Conservation (phyloP, 768 basidiomycete genomes). For the Lyophyllum atratum region DNA sequence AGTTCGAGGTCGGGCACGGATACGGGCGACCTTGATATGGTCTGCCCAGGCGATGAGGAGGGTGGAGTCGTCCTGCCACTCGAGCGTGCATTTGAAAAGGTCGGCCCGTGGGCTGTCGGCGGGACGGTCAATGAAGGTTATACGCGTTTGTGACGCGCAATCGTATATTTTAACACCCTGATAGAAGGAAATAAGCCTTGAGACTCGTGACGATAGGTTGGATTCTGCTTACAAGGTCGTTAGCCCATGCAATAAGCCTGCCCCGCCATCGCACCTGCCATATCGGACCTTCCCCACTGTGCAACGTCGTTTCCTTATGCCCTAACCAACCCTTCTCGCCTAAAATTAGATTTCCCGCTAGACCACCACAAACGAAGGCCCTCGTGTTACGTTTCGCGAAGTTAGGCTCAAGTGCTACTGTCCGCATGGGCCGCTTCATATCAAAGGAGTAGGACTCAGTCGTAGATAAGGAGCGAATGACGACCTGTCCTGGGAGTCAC, state of each 20-base stretch:
- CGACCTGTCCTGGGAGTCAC: slow-evolving; percentile 74
- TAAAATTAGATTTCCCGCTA: slow-evolving; percentile 84
- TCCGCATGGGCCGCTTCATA: slow-evolving; percentile 89
- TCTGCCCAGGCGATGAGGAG: slow-evolving; percentile 95
- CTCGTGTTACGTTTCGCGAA: slow-evolving; percentile 80
- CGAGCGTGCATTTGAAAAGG: slow-evolving; percentile 88
- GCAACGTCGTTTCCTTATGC: slow-evolving; percentile 84
- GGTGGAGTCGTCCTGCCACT: slow-evolving; percentile 92
- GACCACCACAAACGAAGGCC: slow-evolving; percentile 87
- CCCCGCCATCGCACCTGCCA: slow-evolving; percentile 91
- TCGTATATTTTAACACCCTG: slow-evolving; percentile 97
- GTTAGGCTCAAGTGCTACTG: slow-evolving; percentile 86
- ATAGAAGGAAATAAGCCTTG: neutral
- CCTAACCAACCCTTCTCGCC: slow-evolving; percentile 97
- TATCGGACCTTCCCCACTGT: slow-evolving; percentile 89
- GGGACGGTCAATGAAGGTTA: slow-evolving; percentile 85
- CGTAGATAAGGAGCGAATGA: slow-evolving; percentile 79
- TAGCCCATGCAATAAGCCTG: slow-evolving; percentile 92
- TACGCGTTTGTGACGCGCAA: slow-evolving; percentile 69
- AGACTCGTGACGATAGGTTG: neutral
- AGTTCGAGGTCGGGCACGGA: slow-evolving; percentile 61
- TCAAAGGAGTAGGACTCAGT: slow-evolving; percentile 85
- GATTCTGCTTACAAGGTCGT: slow-evolving; percentile 67
- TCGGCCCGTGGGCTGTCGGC: slow-evolving; percentile 87
- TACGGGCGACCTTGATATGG: slow-evolving; percentile 85